Evolutionary conservation across 805 yeast species (phyloP).

Genomic region (Nematodospora valgi): DNA sequence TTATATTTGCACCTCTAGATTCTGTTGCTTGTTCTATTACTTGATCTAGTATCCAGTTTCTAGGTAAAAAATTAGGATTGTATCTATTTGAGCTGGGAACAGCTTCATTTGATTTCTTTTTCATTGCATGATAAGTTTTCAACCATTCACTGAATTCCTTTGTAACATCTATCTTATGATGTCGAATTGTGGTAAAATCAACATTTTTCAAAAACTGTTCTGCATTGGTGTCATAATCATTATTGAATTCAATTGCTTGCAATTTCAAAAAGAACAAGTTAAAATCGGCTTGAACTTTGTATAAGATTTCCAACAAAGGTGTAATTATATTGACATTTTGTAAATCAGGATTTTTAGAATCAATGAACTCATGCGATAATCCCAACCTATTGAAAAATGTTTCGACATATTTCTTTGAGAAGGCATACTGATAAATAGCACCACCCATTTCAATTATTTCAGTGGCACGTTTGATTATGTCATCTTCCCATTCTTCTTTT

Average conservation of each 20-base stretch:
- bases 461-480: constrained; percentile 58
- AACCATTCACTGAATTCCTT: constrained; percentile 52
- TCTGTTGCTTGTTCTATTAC: constrained; percentile 62
- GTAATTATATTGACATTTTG: constrained; percentile 45
- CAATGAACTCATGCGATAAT: constrained; percentile 38
- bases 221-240: constrained; percentile 13
- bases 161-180: constrained; percentile 36
- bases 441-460: constrained; percentile 61
- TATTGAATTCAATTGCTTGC: constrained; percentile 42
- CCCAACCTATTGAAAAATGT: constrained; percentile 70
- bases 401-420: constrained; percentile 54
- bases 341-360: constrained; percentile 30
- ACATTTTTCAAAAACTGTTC: constrained; percentile 20
- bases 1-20: constrained; percentile 44
- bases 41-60: constrained; percentile 83
- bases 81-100: constrained; percentile 22
- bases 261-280: constrained; percentile 71
- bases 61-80: constrained; percentile 81
- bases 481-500: constrained; percentile 47
- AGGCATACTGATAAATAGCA: constrained; percentile 60
- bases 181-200: constrained; percentile 16
- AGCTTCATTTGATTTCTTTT: constrained; percentile 33
- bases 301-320: constrained; percentile 60
- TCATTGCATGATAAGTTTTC: constrained; percentile 40
- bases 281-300: constrained; percentile 67